These are phyloP conservation scores for Oryza meyeriana DNA, from an alignment of 176 grass and related monocot genomes.

Conservation along the genomic window DNA sequence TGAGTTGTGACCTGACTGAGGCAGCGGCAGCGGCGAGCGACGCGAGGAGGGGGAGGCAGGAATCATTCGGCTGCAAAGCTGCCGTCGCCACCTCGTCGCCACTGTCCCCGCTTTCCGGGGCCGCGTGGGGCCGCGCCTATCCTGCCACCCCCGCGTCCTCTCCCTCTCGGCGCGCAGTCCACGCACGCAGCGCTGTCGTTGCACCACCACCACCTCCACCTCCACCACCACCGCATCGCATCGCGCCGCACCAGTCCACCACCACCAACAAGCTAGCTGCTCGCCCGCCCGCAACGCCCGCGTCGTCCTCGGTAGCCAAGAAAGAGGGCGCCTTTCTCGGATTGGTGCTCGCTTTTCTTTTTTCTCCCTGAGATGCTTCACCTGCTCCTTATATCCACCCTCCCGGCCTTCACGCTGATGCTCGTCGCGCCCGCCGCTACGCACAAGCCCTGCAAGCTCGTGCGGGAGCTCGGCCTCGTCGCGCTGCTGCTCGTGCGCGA, in stretches of 20 bases:
- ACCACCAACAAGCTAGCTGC: too few relatives aligned
- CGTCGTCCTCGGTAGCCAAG: neutral
- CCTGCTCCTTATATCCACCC: conserved; percentile 63
- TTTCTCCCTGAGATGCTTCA: conserved; percentile 38
- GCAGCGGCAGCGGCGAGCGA: neutral
- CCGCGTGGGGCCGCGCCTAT: conserved; percentile 24
- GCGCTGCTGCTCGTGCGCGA: conserved; percentile 41
- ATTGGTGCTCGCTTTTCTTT: neutral
- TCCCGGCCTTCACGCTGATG: conserved; percentile 69
- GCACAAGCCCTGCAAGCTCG: conserved; percentile 47
- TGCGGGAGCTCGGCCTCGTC: conserved; percentile 49
- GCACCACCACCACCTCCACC: conserved; percentile 23
- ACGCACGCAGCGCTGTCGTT: conserved; percentile 23
- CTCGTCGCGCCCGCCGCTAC: conserved; percentile 32
- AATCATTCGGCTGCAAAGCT: conserved; percentile 52
- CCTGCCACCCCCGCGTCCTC: neutral
- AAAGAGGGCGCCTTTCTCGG: neutral
- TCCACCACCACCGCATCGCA: neutral
- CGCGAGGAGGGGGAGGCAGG: conserved; percentile 12
- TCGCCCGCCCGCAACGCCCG: too few relatives aligned
- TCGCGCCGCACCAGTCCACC: neutral
- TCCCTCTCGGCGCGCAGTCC: neutral
- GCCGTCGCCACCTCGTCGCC: conserved; percentile 34
- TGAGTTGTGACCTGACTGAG: too few relatives aligned
- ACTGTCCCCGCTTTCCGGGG: conserved; percentile 50